Conservation (phyloP, 2,329 filamentous ascomycete species). For the Ceratocystis ficicola region DNA sequence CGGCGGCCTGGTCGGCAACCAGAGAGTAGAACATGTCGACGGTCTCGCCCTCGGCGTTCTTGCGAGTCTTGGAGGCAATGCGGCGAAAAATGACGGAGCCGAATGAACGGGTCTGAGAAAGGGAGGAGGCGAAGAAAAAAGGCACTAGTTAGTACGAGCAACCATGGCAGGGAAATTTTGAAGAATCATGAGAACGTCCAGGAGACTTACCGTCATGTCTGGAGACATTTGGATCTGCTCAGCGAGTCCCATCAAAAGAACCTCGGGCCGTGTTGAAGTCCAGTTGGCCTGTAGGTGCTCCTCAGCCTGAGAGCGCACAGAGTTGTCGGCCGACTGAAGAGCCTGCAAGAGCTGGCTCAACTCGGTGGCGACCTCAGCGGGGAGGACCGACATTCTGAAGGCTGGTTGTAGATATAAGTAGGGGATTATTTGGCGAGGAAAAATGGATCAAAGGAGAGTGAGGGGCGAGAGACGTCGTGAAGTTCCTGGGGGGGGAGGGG, state of each 20-base stretch:
- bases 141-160: neutral
- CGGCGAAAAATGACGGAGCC: constrained; percentile 87
- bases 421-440: neutral
- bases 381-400: constrained; percentile 64
- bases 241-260: constrained; percentile 83
- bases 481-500: neutral
- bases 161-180: neutral
- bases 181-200: no score
- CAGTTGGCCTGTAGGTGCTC: constrained; percentile 85
- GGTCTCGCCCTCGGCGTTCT: constrained; percentile 56
- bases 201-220: constrained; percentile 50
- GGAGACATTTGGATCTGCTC: constrained; percentile 78
- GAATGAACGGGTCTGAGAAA: constrained; percentile 67
- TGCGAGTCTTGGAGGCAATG: constrained; percentile 79
- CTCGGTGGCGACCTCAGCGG: constrained; percentile 71
- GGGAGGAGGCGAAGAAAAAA: constrained; percentile 4
- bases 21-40: constrained; percentile 80
- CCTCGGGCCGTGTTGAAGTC: constrained; percentile 67
- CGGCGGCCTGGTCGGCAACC: constrained; percentile 56
- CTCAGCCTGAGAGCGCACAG: constrained; percentile 71
- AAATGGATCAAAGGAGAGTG: neutral
- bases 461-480: neutral
- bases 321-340: constrained; percentile 82
- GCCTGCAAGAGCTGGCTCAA: constrained; percentile 77
- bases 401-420: neutral